phyloP scores from a whole-genome alignment of 345 rosid species.

The Citrus inodora region DNA sequence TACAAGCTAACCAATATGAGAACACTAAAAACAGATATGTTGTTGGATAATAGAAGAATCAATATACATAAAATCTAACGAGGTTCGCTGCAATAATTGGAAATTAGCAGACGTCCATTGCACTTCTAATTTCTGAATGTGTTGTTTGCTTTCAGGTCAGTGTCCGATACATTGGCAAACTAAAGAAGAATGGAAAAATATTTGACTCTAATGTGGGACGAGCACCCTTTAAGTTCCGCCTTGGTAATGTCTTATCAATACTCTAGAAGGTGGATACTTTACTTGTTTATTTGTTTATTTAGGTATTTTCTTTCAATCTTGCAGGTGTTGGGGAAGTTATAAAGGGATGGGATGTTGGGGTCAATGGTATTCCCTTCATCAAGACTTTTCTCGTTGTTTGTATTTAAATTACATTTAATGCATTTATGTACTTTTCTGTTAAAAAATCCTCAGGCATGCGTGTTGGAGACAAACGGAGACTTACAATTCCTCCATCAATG shows the following conservation, averaged over 20 bases:
- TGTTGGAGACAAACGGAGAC: conserved; percentile 69
- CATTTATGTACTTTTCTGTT: background rate
- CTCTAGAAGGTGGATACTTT: background rate
- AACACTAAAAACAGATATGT: background rate
- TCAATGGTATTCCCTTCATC: conserved; percentile 49
- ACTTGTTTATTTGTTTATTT: background rate
- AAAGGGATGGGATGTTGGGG: conserved; percentile 99
- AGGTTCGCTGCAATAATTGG: background rate
- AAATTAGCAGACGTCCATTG: background rate
- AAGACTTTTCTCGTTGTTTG: background rate
- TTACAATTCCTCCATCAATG: conserved; percentile 67
- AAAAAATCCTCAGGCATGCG: conserved; percentile 50
- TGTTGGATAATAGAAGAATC: background rate
- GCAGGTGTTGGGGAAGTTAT: conserved; percentile 89
- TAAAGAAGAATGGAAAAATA: conserved; percentile 76
- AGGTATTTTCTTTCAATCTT: conserved; percentile 16
- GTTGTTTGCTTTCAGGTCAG: conserved; percentile 53
- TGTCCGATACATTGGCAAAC: conserved; percentile 85
- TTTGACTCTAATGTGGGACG: conserved; percentile 83
- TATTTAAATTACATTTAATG: background rate
- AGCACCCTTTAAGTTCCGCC: conserved; percentile 80
- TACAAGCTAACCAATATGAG: background rate
- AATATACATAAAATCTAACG: background rate
- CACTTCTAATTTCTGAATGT: background rate
- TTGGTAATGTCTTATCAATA: conserved; percentile 38